Base-by-base conservation (phyloP, 2,329 filamentous ascomycete genomes). In the Penicillium paneum region DNA sequence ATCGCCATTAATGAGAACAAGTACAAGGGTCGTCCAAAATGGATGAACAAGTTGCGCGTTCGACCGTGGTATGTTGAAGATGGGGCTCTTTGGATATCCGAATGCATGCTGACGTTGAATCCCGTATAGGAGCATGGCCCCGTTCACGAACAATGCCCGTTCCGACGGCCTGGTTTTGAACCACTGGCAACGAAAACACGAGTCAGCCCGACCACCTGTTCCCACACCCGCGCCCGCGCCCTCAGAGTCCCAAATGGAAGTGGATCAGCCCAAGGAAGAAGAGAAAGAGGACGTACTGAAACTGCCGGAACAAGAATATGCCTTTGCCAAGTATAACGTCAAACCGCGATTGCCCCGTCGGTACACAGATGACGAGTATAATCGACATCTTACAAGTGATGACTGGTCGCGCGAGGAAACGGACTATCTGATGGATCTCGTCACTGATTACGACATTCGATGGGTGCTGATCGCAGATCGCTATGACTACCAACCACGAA, bases 401-500 rank as follows among this genome's bases (percentile, higher is more conserved):
- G 86, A 93, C 64, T 99, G 94, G 94, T 87, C 89, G 13, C 90
- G 88, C 67, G 88, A 94, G 65, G 94, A 99, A 75, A 99, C 94
- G 8, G 91, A 97, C 69, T 97, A 97, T 68, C 75, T 99, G 59
- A 82, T 97, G 69, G 78, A 83, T 3, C 71, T 93, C 34, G 89
- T 85, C 13, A 81, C 81, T 54, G 88, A 92, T 43, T 96, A 86
- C 68, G 91, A 96, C 67, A 81, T 96, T 56, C 87, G 94, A 62
- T 99, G 94, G 91, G 83, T 93, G 3, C 73, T 97, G 15, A 90
- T 99, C 56, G 90, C 88, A 79, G 94, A 99, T 72, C 89, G 93
- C 54, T 99, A 97, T 75, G 90, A 96, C 50, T 96, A 69, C 53
- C 69, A 74, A 56, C 65, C 69, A 2, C 67, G 64, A 17, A 58